Percentiles rank a stretch among this genome's conserved stretches.
These are phyloP conservation scores for Nicotiana otophora DNA, from an alignment of 257 asterid genomes.

Conservation along the genomic window DNA sequence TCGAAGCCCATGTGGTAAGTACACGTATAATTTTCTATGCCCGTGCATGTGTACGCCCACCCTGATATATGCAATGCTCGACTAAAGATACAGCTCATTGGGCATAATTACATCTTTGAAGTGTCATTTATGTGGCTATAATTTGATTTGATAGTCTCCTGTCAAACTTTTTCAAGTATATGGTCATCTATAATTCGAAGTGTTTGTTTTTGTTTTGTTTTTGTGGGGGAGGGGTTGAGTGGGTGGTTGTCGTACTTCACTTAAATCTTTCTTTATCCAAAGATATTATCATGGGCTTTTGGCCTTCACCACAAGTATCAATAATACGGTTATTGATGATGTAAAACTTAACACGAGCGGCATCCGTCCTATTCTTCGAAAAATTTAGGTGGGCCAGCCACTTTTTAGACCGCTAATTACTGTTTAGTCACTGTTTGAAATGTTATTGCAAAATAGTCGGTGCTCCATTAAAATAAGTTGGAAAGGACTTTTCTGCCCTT, in stretches of 20 bases:
- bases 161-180: not conserved
- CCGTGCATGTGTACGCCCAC: not conserved
- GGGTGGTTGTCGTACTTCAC: not conserved
- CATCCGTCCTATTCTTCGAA: not conserved
- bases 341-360: not conserved
- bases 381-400: no score
- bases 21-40: not conserved
- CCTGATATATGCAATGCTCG: not conserved
- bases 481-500: no score
- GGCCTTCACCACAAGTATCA: not conserved
- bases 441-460: no score
- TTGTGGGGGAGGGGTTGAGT: not conserved
- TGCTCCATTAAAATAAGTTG: no score
- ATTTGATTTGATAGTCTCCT: not conserved
- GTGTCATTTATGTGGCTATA: not conserved
- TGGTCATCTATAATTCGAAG: not conserved
- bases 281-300: not conserved
- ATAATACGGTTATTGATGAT: not conserved
- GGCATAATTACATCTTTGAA: not conserved
- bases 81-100: not conserved
- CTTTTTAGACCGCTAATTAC: no score
- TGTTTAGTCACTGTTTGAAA: no score
- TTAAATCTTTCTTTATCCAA: not conserved
- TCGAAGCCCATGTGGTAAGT: conserved; percentile 93
- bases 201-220: not conserved